Evolutionary conservation across 1,284 basidiomycete species (phyloP).

Genomic region (Boletus mariae): DNA sequence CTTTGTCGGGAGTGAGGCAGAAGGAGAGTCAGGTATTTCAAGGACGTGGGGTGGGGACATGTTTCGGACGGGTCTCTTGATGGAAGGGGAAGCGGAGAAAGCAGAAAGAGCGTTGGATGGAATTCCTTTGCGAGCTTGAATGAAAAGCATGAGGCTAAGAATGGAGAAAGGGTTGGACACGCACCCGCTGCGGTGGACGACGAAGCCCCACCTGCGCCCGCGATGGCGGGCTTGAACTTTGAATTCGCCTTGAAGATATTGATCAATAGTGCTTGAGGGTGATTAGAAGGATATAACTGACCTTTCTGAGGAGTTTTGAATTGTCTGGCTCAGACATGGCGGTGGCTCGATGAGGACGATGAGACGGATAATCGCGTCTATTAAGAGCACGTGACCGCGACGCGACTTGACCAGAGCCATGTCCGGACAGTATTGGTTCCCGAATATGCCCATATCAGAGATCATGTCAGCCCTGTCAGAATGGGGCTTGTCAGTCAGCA

Average conservation of each 20-base stretch:
- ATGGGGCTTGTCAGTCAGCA: slow-evolving; percentile 63
- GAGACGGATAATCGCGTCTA: slow-evolving; percentile 19
- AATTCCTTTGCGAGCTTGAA: slow-evolving; percentile 15
- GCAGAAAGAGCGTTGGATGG: slow-evolving; percentile 34
- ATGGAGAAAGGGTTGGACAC: slow-evolving; percentile 3
- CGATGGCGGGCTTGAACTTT: slow-evolving; percentile 40
- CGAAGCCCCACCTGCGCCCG: neutral
- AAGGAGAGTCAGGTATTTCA: slow-evolving; percentile 37
- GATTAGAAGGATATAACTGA: neutral
- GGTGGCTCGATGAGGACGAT: slow-evolving; percentile 1
- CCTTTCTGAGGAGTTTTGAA: slow-evolving; percentile 12
- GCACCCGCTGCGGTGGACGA: slow-evolving; percentile 13
- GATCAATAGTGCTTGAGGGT: too few species aligned
- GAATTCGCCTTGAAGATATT: slow-evolving; percentile 12
- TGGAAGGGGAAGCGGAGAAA: slow-evolving; percentile 33
- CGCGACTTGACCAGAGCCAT: slow-evolving; percentile 14
- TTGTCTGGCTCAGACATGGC: slow-evolving; percentile 4
- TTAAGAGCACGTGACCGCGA: slow-evolving; percentile 26
- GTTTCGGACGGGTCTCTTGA: slow-evolving; percentile 20
- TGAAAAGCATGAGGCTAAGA: slow-evolving; percentile 6
- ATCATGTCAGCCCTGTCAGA: slow-evolving; percentile 58
- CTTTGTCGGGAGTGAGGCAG: slow-evolving; percentile 35
- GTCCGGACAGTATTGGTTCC: slow-evolving; percentile 53
- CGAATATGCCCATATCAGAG: slow-evolving; percentile 58
- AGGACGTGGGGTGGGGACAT: slow-evolving; percentile 30